A percentile compares a stretch with the other conserved stretches of the same genome.
Conservation (phyloP, 202 grass and related monocot species). For the Carex sylvatica region DNA sequence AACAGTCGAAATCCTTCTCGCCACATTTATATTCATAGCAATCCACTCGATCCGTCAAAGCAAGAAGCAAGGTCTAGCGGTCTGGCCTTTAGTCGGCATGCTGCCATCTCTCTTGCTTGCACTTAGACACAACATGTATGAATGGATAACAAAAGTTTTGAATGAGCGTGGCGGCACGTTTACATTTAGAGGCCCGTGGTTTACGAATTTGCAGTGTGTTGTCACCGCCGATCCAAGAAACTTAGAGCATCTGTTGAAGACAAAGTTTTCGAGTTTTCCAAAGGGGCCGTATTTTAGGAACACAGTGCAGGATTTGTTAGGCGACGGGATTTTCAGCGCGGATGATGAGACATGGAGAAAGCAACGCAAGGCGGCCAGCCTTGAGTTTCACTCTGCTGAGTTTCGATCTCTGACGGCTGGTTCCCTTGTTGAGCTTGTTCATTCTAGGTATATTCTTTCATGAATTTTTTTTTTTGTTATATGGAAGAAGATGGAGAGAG, state of each 20-base stretch:
- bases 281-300: constrained; percentile 84
- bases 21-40: constrained; percentile 59
- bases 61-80: constrained; percentile 53
- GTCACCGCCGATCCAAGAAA: constrained; percentile 87
- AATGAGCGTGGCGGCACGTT: constrained; percentile 67
- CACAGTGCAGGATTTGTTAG: constrained; percentile 76
- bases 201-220: constrained; percentile 87
- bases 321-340: constrained; percentile 92
- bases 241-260: constrained; percentile 96
- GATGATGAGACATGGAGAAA: constrained; percentile 79
- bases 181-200: constrained; percentile 68
- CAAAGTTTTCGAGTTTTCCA: constrained; percentile 73
- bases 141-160: constrained; percentile 83
- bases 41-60: constrained; percentile 70
- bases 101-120: constrained; percentile 74
- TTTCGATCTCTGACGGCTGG: constrained; percentile 75
- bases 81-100: constrained; percentile 90
- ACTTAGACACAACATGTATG: constrained; percentile 77
- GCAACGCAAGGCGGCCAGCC: constrained; percentile 86
- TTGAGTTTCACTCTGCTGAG: constrained; percentile 94
- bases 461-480: neutral
- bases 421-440: constrained; percentile 87
- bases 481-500: neutral
- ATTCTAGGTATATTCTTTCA: constrained; percentile 29
- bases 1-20: constrained; percentile 55